Evolutionary conservation across 371 early-diverging fungal species (phyloP), one percentile per base, ranked within the genome.

Genomic region (Ecytonucleospora hepatopenaei): DNA sequence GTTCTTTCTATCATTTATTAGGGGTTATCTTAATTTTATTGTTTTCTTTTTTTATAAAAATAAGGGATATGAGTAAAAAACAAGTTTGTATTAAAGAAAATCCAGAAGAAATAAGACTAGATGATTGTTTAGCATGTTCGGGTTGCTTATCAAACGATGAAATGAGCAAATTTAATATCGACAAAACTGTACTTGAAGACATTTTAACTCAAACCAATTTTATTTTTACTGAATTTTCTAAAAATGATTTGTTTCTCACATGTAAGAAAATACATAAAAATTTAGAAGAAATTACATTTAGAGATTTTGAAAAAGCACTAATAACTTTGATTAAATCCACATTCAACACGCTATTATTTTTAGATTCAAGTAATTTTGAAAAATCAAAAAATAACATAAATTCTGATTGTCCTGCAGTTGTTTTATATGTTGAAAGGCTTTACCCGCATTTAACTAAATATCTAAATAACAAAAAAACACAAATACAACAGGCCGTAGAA

Each of bases 111-210:
- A 54, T 71, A 15, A 59, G 59, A 21, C 30, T 75, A 33, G 55
- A 55, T 19, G 75, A 75, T 53, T 75, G 75, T 40, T 59, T 75
- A 24, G 75, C 75, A 28, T 75, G 75, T 56, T 71, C 71, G n/a
- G 69, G 73, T 4, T 75, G 75, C 54, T 51, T 72, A 35, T 34
- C 75, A 26, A 32, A 54, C 31, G 67, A 71, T 35, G 74, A 73
- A 48, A 33, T 15, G 16, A 63, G n/a, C 3, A 34, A 23, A 2
- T 67, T 67, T 51, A 19, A 61, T 0, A 24, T 1, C 17, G 62
- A 74, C 32, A 46, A 21, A 8, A 54, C 58, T 8, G 48, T 51
- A 49, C 19, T 60, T n/a, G 28, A 48, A 19, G 64, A 65, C 4
- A 15, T 32, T 8, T 28, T 57, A 8, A 27, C 46, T 1, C 12